phyloP scores from a whole-genome alignment of 148 eudicot genomes.

The Dianthus caryophyllus region DNA sequence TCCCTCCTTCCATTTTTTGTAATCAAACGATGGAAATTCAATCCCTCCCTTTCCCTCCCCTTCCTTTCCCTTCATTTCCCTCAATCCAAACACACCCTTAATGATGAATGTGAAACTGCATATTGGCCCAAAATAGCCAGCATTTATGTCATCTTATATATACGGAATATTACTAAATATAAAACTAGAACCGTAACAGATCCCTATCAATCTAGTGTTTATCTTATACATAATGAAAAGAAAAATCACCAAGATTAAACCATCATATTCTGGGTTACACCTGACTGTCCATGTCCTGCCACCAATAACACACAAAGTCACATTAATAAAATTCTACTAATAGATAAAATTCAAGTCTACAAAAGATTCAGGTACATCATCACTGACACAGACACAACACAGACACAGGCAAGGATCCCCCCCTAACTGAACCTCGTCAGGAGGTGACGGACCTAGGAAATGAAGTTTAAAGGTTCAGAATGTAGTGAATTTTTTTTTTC shows the following conservation, averaged over 20 bases:
- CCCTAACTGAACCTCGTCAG: not conserved
- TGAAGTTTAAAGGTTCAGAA: too few relatives aligned
- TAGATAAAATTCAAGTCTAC: conserved; percentile 6
- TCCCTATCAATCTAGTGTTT: not conserved
- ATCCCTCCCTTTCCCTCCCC: too few relatives aligned
- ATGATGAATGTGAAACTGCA: not conserved
- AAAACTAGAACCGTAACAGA: not conserved
- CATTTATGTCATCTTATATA: not conserved
- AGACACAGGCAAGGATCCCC: not conserved
- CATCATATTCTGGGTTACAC: conserved; percentile 86
- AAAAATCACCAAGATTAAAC: conserved; percentile 70
- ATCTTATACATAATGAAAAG: conserved; percentile 30
- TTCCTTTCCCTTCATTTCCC: too few relatives aligned
- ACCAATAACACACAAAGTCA: conserved; percentile 24
- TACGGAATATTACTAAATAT: not conserved
- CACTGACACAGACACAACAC: too few relatives aligned
- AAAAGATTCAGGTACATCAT: conserved; percentile 7
- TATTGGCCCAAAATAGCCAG: not conserved
- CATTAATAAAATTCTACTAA: conserved; percentile 12
- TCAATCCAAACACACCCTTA: too few relatives aligned
- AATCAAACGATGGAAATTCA: too few relatives aligned
- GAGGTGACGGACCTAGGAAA: too few relatives aligned
- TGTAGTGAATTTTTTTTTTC: too few relatives aligned
- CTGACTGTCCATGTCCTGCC: conserved; percentile 92
- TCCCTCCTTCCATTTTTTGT: too few relatives aligned